Evolutionary conservation across 495 filamentous ascomycete species (phyloP).

Genomic region (Trichoderma asperelloides): DNA sequence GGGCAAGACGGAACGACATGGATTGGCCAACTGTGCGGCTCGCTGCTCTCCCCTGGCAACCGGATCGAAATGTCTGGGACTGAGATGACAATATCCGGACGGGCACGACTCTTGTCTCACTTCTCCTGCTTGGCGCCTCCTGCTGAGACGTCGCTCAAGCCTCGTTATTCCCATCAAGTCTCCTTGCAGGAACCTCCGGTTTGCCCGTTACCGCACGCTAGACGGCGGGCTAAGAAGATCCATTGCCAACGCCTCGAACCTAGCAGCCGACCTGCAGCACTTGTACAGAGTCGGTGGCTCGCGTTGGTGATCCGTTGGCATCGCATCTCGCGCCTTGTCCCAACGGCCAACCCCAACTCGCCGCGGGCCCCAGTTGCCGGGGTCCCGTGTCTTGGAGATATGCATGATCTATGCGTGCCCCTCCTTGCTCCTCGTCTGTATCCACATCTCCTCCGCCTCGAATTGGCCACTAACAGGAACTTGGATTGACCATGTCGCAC

Average conservation of each 20-base stretch:
- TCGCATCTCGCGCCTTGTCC: background rate
- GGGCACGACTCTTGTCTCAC: background rate
- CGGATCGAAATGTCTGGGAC: background rate
- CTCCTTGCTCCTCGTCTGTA: background rate
- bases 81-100: no score
- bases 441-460: background rate
- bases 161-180: background rate
- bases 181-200: background rate
- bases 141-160: background rate
- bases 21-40: no score
- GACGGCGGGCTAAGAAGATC: background rate
- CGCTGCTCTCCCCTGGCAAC: background rate
- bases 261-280: no score
- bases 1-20: no score
- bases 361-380: background rate
- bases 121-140: background rate
- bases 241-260: no score
- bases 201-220: background rate
- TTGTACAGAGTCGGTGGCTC: no score
- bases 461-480: background rate
- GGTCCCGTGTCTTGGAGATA: conserved; percentile 1
- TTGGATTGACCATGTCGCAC: background rate
- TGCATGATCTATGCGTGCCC: background rate
- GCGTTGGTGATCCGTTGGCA: no score
- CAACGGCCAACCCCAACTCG: background rate